Percentiles rank a stretch among this genome's conserved stretches.
Evolutionary conservation across 805 yeast genomes (phyloP).

Genomic region (Maudiozyma barnettii): DNA sequence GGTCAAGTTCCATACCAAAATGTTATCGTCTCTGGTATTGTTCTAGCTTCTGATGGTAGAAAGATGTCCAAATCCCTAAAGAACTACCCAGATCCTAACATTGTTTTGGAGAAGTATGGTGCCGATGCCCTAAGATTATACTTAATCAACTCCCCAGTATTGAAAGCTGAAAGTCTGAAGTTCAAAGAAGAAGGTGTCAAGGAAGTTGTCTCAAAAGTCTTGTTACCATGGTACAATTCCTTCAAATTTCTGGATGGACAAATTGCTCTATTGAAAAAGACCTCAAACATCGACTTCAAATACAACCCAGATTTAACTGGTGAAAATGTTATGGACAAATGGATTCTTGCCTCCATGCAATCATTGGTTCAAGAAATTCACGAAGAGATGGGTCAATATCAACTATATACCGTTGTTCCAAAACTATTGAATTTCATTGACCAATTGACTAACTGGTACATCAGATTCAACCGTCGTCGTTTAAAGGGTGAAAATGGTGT

Average conservation of each 20-base stretch:
- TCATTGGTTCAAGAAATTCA: conserved; percentile 80
- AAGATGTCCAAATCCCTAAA: conserved; percentile 98
- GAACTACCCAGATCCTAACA: conserved; percentile 92
- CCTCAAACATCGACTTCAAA: conserved; percentile 56
- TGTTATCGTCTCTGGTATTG: conserved; percentile 93
- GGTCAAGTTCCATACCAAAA: conserved; percentile 88
- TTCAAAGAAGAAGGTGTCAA: conserved; percentile 98
- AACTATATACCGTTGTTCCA: conserved; percentile 94
- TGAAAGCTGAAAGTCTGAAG: conserved; percentile 91
- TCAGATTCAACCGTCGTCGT: conserved; percentile 95
- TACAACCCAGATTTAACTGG: conserved; percentile 59
- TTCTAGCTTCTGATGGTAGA: conserved; percentile 95
- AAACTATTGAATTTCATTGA: conserved; percentile 81
- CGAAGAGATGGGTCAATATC: conserved; percentile 79
- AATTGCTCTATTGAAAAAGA: conserved; percentile 73
- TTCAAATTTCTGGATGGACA: conserved; percentile 95
- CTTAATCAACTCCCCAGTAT: conserved; percentile 93
- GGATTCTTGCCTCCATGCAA: conserved; percentile 96
- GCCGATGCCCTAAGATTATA: conserved; percentile 96
- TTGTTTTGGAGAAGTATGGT: conserved; percentile 80
- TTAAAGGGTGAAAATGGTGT: conserved; percentile 88
- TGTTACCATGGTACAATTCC: conserved; percentile 98
- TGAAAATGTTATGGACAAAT: conserved; percentile 90
- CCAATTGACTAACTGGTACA: conserved; percentile 96
- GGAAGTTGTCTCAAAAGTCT: conserved; percentile 91